phyloP scores from a whole-genome alignment of 176 grass and related monocot genomes.

The Secale cereale region DNA sequence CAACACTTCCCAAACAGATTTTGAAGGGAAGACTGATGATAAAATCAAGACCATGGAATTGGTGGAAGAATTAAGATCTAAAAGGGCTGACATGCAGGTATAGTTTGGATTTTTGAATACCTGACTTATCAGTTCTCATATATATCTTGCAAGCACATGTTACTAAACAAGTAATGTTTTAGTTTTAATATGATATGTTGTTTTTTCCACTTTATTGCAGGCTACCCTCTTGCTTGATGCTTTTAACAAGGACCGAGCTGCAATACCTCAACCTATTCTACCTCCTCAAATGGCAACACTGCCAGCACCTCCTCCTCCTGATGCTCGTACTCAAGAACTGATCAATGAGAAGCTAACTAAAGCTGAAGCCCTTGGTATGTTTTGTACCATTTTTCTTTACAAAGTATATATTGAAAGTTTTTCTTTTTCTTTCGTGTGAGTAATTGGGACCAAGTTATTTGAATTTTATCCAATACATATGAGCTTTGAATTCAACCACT shows the following conservation, averaged over 20 bases:
- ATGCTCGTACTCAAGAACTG: constrained; percentile 91
- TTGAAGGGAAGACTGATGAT: constrained; percentile 85
- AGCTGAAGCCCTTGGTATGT: constrained; percentile 91
- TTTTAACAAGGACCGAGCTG: constrained; percentile 89
- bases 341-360: constrained; percentile 97
- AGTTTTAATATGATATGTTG: neutral
- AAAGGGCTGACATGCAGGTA: constrained; percentile 97
- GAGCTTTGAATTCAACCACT: neutral
- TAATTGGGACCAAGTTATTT: neutral
- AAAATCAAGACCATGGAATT: constrained; percentile 74
- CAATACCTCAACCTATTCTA: constrained; percentile 49
- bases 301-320: constrained; percentile 37
- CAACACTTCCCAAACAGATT: constrained; percentile 43
- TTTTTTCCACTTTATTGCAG: constrained; percentile 42
- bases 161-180: neutral
- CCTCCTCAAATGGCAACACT: constrained; percentile 42
- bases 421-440: neutral
- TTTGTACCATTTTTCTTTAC: neutral
- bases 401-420: neutral
- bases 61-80: constrained; percentile 70
- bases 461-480: neutral
- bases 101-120: constrained; percentile 4
- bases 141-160: neutral
- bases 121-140: neutral
- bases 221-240: constrained; percentile 78